Conservation (phyloP, 148 eudicot genomes). For the Amaranthus hypochondriacus region DNA sequence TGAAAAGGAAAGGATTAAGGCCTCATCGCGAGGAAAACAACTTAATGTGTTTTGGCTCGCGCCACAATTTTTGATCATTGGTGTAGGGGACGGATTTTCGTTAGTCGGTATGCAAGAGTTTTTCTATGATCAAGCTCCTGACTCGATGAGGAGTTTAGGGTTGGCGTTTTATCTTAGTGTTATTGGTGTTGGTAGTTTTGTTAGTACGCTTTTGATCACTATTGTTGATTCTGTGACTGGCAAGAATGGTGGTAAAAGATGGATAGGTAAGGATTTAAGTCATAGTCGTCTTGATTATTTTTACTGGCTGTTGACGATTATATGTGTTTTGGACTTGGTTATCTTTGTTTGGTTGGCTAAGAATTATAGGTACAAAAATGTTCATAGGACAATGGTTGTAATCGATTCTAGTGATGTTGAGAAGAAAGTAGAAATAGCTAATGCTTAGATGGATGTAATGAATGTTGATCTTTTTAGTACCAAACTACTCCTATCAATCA, state of each 20-base stretch:
- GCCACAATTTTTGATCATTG: constrained; percentile 54
- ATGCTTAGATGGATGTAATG: neutral
- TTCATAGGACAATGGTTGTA: constrained; percentile 15
- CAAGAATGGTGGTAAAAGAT: constrained; percentile 31
- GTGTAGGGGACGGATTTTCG: constrained; percentile 54
- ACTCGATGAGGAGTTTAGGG: constrained; percentile 65
- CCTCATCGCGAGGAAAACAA: constrained; percentile 12
- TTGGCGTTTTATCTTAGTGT: constrained; percentile 56
- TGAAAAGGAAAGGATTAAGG: constrained; percentile 35
- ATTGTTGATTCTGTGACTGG: constrained; percentile 35
- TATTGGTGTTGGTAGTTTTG: constrained; percentile 46
- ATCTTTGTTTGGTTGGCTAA: constrained; percentile 29
- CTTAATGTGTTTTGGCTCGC: constrained; percentile 59
- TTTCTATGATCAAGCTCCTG: constrained; percentile 71
- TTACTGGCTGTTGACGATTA: constrained; percentile 39
- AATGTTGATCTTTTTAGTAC: no score
- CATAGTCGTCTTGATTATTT: constrained; percentile 40
- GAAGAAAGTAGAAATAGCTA: neutral
- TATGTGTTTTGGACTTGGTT: constrained; percentile 25
- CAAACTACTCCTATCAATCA: no score
- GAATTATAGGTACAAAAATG: constrained; percentile 39
- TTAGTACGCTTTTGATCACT: constrained; percentile 38
- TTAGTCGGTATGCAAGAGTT: constrained; percentile 69
- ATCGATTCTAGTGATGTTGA: neutral
- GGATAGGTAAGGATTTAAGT: constrained; percentile 51